Evolutionary conservation across 2,329 filamentous ascomycete species (phyloP).

Genomic region (Samsoniella hepiali): DNA sequence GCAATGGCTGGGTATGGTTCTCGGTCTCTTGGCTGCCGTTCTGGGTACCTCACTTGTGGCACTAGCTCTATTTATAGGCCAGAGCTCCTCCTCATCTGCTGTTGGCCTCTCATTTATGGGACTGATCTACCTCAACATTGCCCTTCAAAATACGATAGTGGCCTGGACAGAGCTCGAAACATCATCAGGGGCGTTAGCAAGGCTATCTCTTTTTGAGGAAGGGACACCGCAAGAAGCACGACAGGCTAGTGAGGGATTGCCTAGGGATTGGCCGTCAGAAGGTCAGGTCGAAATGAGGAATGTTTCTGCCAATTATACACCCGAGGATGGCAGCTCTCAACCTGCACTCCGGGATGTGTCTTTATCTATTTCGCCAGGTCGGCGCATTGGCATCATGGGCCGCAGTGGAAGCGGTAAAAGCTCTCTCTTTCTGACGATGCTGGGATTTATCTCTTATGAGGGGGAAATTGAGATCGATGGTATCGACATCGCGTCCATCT

Average conservation of each 20-base stretch:
- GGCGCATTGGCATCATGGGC: background rate
- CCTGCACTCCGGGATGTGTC: background rate
- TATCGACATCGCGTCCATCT: background rate
- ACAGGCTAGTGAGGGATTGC: background rate
- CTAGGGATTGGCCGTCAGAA: background rate
- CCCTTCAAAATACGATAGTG: background rate
- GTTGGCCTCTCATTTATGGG: conserved; percentile 3
- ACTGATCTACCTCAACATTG: background rate
- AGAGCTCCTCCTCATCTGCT: background rate
- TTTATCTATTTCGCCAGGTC: background rate
- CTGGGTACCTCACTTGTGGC: background rate
- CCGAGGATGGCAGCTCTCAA: background rate
- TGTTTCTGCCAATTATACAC: background rate
- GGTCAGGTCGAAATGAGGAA: background rate
- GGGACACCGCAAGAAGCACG: background rate
- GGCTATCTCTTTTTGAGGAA: background rate
- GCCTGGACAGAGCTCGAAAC: background rate
- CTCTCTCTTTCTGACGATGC: background rate
- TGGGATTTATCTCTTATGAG: background rate
- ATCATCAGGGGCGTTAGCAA: background rate
- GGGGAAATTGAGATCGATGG: background rate
- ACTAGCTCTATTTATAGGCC: background rate
- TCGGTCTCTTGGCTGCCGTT: background rate
- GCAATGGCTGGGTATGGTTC: background rate
- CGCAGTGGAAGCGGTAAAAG: background rate